Evolutionary conservation across 495 filamentous ascomycete species (phyloP).

Genomic region (Penicillium ochrochloron): DNA sequence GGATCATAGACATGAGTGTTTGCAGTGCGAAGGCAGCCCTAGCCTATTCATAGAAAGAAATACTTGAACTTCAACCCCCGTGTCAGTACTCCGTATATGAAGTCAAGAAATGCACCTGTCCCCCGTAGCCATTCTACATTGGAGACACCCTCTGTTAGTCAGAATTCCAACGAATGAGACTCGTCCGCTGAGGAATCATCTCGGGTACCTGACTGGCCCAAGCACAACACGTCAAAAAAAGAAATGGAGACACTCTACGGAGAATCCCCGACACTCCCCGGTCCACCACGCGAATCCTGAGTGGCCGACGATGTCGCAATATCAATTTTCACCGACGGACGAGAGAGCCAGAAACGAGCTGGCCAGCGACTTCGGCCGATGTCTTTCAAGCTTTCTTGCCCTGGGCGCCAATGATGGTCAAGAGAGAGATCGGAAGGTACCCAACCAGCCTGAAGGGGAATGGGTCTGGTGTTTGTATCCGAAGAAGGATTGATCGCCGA

Average conservation of each 20-base stretch:
- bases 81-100: not conserved
- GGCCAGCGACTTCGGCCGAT: constrained; percentile 2
- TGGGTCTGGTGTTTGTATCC: not conserved
- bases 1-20: not conserved
- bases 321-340: not conserved
- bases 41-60: not conserved
- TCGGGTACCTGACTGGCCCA: constrained; percentile 13
- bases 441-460: not conserved
- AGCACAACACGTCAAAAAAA: not conserved
- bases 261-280: not conserved
- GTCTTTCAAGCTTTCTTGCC: not conserved
- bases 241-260: not conserved
- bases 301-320: constrained; percentile 21
- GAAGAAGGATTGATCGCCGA: not conserved
- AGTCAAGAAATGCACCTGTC: not conserved
- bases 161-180: not conserved
- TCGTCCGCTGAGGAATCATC: not conserved
- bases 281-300: constrained; percentile 7
- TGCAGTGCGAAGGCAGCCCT: not conserved
- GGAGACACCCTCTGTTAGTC: not conserved
- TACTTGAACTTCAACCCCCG: not conserved
- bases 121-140: not conserved
- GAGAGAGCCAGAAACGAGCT: not conserved
- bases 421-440: not conserved
- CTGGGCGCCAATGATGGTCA: not conserved